These are phyloP conservation scores for Castanea crenata DNA, from an alignment of 306 rosid genomes.

Conservation along the genomic window DNA sequence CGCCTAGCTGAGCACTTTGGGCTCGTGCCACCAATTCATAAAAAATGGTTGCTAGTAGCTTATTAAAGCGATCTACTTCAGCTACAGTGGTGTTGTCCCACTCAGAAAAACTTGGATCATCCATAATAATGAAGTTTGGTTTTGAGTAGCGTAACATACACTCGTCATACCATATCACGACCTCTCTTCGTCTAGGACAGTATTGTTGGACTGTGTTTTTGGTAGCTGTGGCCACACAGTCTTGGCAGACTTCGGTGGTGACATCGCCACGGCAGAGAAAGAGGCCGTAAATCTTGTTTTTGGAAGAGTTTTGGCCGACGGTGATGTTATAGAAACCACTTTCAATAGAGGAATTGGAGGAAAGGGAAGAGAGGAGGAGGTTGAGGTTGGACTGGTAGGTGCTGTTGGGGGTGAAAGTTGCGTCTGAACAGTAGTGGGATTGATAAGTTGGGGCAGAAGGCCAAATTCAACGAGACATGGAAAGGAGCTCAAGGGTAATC, in stretches of 20 bases:
- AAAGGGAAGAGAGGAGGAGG: background rate
- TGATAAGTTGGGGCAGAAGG: background rate
- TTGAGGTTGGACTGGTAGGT: background rate
- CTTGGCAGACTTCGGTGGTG: constrained; percentile 5
- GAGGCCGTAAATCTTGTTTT: background rate
- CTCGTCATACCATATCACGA: constrained; percentile 25
- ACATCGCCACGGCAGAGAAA: constrained; percentile 8
- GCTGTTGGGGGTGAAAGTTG: background rate
- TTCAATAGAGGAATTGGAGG: background rate
- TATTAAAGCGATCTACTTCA: background rate
- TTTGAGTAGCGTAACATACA: constrained; percentile 36
- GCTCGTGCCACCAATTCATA: background rate
- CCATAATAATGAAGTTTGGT: background rate
- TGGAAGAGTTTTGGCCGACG: background rate
- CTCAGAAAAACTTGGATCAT: fast-evolving
- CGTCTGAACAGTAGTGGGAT: background rate
- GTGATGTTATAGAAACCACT: constrained; percentile 5
- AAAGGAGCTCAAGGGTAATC: background rate
- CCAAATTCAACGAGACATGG: too few relatives aligned
- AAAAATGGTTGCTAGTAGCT: background rate
- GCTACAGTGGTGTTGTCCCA: background rate
- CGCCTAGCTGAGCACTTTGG: background rate
- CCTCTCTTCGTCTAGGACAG: constrained; percentile 12
- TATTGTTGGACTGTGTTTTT: background rate
- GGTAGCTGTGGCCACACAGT: constrained; percentile 22